Conservation (phyloP, 257 asterid genomes). For the Nicotiana knightiana region DNA sequence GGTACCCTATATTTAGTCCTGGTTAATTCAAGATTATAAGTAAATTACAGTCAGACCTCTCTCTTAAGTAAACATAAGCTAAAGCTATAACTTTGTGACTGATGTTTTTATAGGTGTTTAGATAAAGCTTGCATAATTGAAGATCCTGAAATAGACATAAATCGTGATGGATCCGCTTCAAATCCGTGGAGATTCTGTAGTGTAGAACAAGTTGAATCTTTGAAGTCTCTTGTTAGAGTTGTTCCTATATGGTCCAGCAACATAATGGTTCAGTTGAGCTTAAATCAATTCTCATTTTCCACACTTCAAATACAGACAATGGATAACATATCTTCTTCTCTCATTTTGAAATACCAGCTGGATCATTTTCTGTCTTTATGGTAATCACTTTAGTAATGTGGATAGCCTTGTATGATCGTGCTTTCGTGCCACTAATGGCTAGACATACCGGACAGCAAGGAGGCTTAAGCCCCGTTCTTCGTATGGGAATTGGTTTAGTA, state of each 20-base stretch:
- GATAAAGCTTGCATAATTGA: conserved; percentile 16
- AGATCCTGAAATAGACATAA: conserved; percentile 15
- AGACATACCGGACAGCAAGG: neutral
- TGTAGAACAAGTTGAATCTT: conserved; percentile 18
- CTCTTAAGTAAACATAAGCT: neutral
- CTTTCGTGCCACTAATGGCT: conserved; percentile 1
- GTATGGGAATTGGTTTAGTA: conserved; percentile 22
- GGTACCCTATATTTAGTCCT: neutral
- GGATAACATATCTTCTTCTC: conserved; percentile 16
- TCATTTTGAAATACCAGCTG: conserved; percentile 20
- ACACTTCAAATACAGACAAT: conserved; percentile 1
- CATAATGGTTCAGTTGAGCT: conserved; percentile 6
- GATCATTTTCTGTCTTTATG: conserved; percentile 16
- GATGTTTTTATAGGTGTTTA: conserved; percentile 4
- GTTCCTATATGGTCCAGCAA: conserved; percentile 19
- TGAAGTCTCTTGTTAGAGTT: conserved; percentile 13
- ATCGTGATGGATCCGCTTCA: conserved; percentile 16
- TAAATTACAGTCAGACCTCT: too few relatives aligned
- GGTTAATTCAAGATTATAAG: neutral
- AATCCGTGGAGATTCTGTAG: conserved; percentile 11
- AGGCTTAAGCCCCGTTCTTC: conserved; percentile 13
- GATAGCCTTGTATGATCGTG: conserved; percentile 12
- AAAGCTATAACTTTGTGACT: neutral
- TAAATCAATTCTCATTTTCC: neutral
- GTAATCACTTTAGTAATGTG: neutral